Evolutionary conservation across 2,329 filamentous ascomycete genomes (phyloP).

Genomic region (Trichoderma gracile): DNA sequence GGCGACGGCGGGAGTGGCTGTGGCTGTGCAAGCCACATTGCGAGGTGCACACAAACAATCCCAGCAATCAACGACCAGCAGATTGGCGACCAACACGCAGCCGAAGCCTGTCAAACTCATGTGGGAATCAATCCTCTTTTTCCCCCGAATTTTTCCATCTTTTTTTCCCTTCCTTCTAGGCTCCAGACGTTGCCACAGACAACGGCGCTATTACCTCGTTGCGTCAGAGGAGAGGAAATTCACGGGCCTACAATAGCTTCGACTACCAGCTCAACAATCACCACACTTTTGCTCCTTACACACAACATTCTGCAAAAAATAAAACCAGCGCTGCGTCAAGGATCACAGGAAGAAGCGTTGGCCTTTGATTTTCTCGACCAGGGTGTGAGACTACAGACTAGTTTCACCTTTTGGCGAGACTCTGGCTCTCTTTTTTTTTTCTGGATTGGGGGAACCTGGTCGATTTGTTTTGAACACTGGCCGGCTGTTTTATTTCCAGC

Average conservation of each 20-base stretch:
- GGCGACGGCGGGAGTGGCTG: conserved; percentile 22
- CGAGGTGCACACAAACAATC: not conserved
- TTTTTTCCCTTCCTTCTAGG: conserved; percentile 6
- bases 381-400: conserved; percentile 19
- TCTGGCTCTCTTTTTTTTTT: not conserved
- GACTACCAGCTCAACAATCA: not conserved
- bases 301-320: not conserved
- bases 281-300: not conserved
- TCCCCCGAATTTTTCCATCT: no score
- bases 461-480: conserved; percentile 18
- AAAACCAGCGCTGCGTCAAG: no score
- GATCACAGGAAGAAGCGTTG: not conserved
- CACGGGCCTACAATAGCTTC: conserved; percentile 16
- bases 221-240: conserved; percentile 35
- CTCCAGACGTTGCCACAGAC: conserved; percentile 42
- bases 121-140: not conserved
- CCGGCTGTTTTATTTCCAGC: conserved; percentile 12
- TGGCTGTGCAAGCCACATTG: conserved; percentile 10
- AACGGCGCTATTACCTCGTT: conserved; percentile 39
- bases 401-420: conserved; percentile 13
- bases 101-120: not conserved
- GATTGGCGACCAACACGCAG: not conserved
- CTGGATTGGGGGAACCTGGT: not conserved
- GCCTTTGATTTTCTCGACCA: conserved; percentile 10
- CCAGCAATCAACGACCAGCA: not conserved